phyloP scores from a whole-genome alignment of 2,329 filamentous ascomycete genomes.

The Rutstroemia sp. region DNA sequence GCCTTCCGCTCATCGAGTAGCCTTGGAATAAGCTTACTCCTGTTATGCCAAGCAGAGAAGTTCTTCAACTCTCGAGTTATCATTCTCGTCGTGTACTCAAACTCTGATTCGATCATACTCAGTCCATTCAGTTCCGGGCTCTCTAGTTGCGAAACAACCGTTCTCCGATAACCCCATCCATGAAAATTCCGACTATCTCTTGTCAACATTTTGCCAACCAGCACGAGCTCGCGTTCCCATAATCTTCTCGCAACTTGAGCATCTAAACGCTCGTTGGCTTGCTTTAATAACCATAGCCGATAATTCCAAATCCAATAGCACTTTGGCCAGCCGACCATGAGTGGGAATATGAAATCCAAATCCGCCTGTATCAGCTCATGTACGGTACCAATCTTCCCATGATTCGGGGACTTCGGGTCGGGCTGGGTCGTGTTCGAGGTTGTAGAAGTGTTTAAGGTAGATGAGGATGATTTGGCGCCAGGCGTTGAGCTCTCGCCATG shows the following conservation, averaged over 20 bases:
- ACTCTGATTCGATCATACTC: conserved; percentile 72
- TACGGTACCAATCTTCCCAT: conserved; percentile 45
- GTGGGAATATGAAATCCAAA: conserved; percentile 72
- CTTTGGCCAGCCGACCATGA: conserved; percentile 82
- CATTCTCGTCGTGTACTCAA: conserved; percentile 86
- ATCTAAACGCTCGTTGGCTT: conserved; percentile 59
- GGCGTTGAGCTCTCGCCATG: conserved; percentile 52
- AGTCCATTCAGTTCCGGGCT: conserved; percentile 41
- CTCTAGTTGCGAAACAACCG: conserved; percentile 71
- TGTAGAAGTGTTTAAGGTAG: conserved; percentile 48
- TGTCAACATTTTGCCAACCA: conserved; percentile 82
- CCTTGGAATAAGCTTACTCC: conserved; percentile 73
- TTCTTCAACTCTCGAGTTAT: conserved; percentile 81
- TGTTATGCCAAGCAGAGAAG: conserved; percentile 94
- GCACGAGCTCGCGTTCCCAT: conserved; percentile 77
- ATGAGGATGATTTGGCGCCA: conserved; percentile 51
- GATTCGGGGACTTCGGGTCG: conserved; percentile 38
- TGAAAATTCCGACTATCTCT: conserved; percentile 91
- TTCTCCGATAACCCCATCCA: conserved; percentile 86
- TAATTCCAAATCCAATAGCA: conserved; percentile 99
- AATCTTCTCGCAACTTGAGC: conserved; percentile 49
- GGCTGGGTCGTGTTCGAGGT: conserved; percentile 45
- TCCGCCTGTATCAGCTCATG: conserved; percentile 61
- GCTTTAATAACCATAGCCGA: conserved; percentile 73
- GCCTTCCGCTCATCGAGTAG: conserved; percentile 66